Base-by-base conservation (phyloP, 441 rosid species). In the Hura crepitans region DNA sequence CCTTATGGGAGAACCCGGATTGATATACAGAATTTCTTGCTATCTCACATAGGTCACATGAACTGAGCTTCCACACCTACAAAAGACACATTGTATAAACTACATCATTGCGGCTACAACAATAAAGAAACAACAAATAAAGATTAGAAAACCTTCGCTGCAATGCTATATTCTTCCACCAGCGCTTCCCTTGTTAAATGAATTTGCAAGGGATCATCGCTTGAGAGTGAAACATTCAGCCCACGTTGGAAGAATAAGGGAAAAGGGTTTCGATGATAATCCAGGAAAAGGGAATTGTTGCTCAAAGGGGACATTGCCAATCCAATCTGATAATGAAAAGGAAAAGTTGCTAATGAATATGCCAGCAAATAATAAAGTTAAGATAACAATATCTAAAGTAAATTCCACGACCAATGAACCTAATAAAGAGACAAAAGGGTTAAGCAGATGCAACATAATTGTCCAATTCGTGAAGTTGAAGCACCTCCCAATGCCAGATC, bases 131-230 rank as follows among this genome's bases (percentile, higher is more conserved):
- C 17, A 17, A 45, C 11, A 61, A 59, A 61, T 18, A 49, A 17
- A 64, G 27, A 66, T 23, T 12, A 60, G 54, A 78, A 58, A 56
- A 88, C 91, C 77, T 86, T 83, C 50, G 90, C 90, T 46, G 88
- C 90, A 61, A 86, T 81, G 75, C 88, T 86, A 58, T 86, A 86
- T 74, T 86, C 90, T 76, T 86, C 90, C 64, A 84, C 85, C 68
- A 85, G 78, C 4, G 95, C 72, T 76, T 89, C 91, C 80, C 87
- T 85, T 6, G 95, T 89, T 59, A 87, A 83, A 70, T 89, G 95
- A 72, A 89, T 89, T 80, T 87, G 95, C 79, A 87, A 77, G 5
- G 92, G 95, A 75, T 89, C 90, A 50, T 89, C 95, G n/a, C 85
- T 75, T n/a, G 95, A 88, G 50, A 88, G 88, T 1, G 93, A 88